Base-by-base conservation (phyloP, 257 asterid genomes). In the Solanum sejunctum region DNA sequence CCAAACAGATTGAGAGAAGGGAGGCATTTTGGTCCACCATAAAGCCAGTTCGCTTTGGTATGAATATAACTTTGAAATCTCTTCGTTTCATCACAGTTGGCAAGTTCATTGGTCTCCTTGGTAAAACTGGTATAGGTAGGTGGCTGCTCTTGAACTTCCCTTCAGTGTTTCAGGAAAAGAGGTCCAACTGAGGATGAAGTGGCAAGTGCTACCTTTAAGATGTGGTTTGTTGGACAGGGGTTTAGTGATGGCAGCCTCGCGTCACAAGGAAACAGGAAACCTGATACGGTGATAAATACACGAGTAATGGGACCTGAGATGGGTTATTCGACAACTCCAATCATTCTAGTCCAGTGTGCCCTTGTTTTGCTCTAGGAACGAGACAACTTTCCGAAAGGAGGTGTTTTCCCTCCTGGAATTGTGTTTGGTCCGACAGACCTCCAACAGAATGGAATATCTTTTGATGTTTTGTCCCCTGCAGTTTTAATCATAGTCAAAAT, bases 211-310 rank as follows among this genome's bases (percentile, higher is more conserved):
- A 61, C 93, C 18, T 94, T 94, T 73, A 94, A 93, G 92, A 93
- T 94, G 97, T 94, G 98, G 98, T 96, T 96, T 39, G 90, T 96
- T 2, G 98, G 98, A n/a, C 93, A 87, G 3, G 98, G 98, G n/a
- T 94, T 60, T 70, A 88, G 93, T 12, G 97, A 94, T 39, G 32
- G 45, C 2, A 87, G 85, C 79, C 84, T 92, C 18, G 93, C 91
- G 7, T 85, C 88, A 6, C 70, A 86, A 78, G 92, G 91, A 7
- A 85, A 84, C 63, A 86, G 36, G 85, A 94, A 94, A 83, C 92
- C 93, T 0, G 97, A 96, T 77, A 86, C 90, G 90, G 93, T 95
- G 87, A 87, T 96, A 16, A 87, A 94, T 23, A 94, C 98, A 7
- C 92, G 99, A 88, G 97, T 96, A 49, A 89, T 51, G 84, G 99